Evolutionary conservation across 805 yeast species (phyloP), one percentile per base, ranked within the genome.

Genomic region (Suhomyces kilbournensis): DNA sequence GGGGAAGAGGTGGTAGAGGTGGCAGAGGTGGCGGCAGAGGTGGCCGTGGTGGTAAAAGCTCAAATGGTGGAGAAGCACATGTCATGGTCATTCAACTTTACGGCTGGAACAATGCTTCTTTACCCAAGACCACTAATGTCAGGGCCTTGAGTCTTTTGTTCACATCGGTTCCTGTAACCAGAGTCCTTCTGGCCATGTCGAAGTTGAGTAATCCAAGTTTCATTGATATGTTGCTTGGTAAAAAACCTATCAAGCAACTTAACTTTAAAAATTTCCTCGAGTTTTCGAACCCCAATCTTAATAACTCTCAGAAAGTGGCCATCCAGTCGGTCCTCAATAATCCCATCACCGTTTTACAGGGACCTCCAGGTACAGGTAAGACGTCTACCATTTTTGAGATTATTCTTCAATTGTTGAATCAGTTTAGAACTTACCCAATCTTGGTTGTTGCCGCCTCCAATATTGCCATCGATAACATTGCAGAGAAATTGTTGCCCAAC

Each of bases 361-460:
- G 79, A 19, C 78, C 79, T n/a, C 70, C 70, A 0, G 70, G 70
- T 12, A 74, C 78, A 7, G 79, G 78, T 53, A 74, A 75, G 51
- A 75, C 79, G 0, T 72, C 77, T 0, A 73, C 78, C 1, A 74
- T 73, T 50, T 73, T 64, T 53, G 78, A 73, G 53, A 68, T 74
- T 58, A 70, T 82, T 52, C 60, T 83, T 43, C 85, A 84, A 60
- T 71, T 84, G 52, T 69, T 85, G 50, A 78, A 76, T 43, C 80
- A 80, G 46, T 72, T 81, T 56, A 74, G 79, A 59, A 75, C 83
- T 2, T 82, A 75, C 58, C 90, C 90, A 1, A 82, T 86, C 42
- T 69, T 85, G 51, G 89, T 86, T 51, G 89, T 84, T 47, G 90
- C 92, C 1, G 88, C 90, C 2, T 84, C 90, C 1, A 86, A 86